Conservation (phyloP, 495 filamentous ascomycete species). For the Hyaloscypha variabilis region DNA sequence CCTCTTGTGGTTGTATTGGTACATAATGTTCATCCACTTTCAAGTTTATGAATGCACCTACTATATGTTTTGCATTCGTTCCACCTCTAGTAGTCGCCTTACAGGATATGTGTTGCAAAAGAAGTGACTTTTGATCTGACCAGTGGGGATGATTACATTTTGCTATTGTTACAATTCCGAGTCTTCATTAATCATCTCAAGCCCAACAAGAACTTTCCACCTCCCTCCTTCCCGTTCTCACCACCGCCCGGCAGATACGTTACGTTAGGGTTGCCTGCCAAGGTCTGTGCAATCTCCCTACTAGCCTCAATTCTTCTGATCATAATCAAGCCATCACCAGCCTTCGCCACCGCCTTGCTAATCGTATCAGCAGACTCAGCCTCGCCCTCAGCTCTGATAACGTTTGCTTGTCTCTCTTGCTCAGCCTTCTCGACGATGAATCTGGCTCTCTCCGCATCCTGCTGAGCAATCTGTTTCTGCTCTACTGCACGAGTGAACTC, state of each 20-base stretch:
- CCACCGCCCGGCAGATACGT: slow-evolving; percentile 87
- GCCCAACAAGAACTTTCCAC: slow-evolving; percentile 59
- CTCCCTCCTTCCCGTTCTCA: slow-evolving; percentile 56
- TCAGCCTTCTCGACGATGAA: slow-evolving; percentile 99
- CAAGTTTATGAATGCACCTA: too few relatives aligned
- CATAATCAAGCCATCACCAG: slow-evolving; percentile 89
- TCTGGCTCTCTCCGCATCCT: slow-evolving; percentile 94
- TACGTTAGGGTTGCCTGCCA: slow-evolving; percentile 91
- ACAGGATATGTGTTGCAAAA: neutral
- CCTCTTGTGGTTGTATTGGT: too few relatives aligned
- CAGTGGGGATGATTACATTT: slow-evolving; percentile 28
- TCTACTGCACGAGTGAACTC: slow-evolving; percentile 99
- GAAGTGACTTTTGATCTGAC: neutral
- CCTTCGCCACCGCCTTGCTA: slow-evolving; percentile 86
- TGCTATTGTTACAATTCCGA: slow-evolving; percentile 23
- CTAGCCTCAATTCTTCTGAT: slow-evolving; percentile 97
- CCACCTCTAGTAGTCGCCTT: too few relatives aligned
- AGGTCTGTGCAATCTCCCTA: slow-evolving; percentile 90
- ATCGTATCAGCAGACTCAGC: slow-evolving; percentile 96
- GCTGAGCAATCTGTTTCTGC: slow-evolving; percentile 99
- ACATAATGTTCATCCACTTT: too few relatives aligned
- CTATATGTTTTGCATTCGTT: too few relatives aligned
- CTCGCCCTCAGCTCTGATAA: slow-evolving; percentile 97
- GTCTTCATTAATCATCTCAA: slow-evolving; percentile 38
- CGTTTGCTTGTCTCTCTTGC: slow-evolving; percentile 98